Conservation (phyloP, 129 eudicot species). For the Pittosporum tobira region DNA sequence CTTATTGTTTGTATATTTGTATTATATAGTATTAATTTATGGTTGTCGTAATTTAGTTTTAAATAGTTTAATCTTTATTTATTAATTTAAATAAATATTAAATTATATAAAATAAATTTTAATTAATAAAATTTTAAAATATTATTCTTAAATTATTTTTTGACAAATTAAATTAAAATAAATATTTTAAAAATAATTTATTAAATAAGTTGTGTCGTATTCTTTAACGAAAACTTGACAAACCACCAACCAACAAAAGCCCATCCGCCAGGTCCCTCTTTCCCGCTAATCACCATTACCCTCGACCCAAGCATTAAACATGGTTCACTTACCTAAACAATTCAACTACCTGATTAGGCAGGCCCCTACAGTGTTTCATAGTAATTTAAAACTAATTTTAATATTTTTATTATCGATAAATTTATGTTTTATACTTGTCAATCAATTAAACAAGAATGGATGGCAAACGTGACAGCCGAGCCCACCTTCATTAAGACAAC, state of each 20-base stretch:
- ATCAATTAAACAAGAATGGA: background rate
- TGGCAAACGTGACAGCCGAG: constrained; percentile 6
- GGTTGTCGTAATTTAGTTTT: too few relatives aligned
- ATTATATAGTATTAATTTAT: too few relatives aligned
- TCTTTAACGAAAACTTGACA: too few relatives aligned
- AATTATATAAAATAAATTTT: too few relatives aligned
- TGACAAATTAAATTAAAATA: background rate
- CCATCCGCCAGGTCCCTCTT: background rate
- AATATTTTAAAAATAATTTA: background rate
- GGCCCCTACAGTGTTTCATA: constrained; percentile 2
- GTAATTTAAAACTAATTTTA: constrained; percentile 3
- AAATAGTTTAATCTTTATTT: too few relatives aligned
- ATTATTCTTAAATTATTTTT: background rate
- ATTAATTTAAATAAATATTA: too few relatives aligned
- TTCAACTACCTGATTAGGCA: constrained; percentile 4
- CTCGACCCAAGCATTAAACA: too few relatives aligned
- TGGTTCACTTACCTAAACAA: too few relatives aligned
- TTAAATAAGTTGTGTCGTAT: too few relatives aligned
- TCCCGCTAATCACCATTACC: background rate
- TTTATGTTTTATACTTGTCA: too few relatives aligned
- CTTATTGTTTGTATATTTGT: too few relatives aligned
- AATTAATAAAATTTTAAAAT: background rate
- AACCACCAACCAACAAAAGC: too few relatives aligned
- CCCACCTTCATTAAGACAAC: constrained; percentile 12
- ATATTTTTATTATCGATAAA: background rate